Conservation (phyloP, 2,329 filamentous ascomycete genomes). For the Canariomyces notabilis region DNA sequence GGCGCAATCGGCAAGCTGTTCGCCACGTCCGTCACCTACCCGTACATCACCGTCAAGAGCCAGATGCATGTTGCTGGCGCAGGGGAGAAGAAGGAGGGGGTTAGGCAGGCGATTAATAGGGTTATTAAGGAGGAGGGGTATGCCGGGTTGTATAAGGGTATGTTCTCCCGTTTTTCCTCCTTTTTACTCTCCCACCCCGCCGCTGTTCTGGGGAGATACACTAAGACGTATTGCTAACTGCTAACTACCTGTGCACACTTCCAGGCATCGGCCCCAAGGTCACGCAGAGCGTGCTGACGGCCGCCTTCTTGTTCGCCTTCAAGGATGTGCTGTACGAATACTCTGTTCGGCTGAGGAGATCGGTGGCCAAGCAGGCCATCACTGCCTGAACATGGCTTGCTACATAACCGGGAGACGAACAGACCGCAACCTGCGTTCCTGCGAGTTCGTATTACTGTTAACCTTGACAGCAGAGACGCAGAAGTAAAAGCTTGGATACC, state of each 20-base stretch:
- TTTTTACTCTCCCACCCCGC: too few relatives aligned
- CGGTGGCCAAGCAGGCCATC: slow-evolving; percentile 37
- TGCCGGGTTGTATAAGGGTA: slow-evolving; percentile 85
- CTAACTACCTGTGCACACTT: too few relatives aligned
- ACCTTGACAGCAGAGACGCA: too few relatives aligned
- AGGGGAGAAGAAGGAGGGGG: slow-evolving; percentile 67
- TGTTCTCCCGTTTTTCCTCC: slow-evolving; percentile 29
- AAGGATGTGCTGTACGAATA: slow-evolving; percentile 93
- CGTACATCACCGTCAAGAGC: slow-evolving; percentile 98
- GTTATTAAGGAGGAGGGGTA: slow-evolving; percentile 91
- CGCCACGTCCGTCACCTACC: slow-evolving; percentile 90
- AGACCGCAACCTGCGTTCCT: background rate
- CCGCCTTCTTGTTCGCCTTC: slow-evolving; percentile 94
- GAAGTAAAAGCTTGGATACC: too few relatives aligned
- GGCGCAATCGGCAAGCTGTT: slow-evolving; percentile 92
- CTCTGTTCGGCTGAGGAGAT: slow-evolving; percentile 60
- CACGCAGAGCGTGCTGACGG: slow-evolving; percentile 92
- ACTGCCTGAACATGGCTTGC: slow-evolving; percentile 25
- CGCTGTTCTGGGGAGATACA: too few relatives aligned
- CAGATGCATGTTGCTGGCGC: slow-evolving; percentile 87
- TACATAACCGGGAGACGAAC: background rate
- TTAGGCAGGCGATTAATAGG: slow-evolving; percentile 69
- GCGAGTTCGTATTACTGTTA: too few relatives aligned
- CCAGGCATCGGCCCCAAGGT: slow-evolving; percentile 92
- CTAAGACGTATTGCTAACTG: background rate